Base-by-base conservation (phyloP, 148 eudicot genomes). In the Chenopodium formosanum region DNA sequence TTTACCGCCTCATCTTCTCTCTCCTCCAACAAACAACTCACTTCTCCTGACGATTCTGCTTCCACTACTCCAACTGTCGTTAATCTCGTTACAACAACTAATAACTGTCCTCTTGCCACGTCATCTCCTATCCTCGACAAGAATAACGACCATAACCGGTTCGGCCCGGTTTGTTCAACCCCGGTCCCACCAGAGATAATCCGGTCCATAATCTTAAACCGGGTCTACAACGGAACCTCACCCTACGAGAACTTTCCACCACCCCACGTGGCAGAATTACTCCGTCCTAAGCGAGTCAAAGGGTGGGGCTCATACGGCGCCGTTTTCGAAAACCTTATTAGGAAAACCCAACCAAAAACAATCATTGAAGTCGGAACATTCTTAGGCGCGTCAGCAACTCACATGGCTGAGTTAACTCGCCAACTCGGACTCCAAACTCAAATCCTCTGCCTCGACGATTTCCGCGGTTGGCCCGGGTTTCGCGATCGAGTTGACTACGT, bases 291-390 rank as follows among this genome's bases (percentile, higher is more conserved):
- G 7, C 56, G 89, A 67, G 83, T 89, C 65, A 89, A 87, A 77
- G 94, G 97, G 3, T 91, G 94, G 97, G 97, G 94, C 20, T 93
- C 97, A 22, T 76, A 85, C 77, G 92, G 92, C 13, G 79, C 91
- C 60, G 94, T 93, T 10, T 93, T 93, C 75, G 86, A 88, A 69
- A 89, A 85, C 83, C 85, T 93, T 0, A 90, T 93, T 11, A 80
- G 37, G 5, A 83, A 85, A 76, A 87, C 85, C 75, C 78, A 74
- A 0, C 97, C 97, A 47, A 77, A 75, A 23, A 87, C 74, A 25
- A 93, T 93, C 27, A 83, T 93, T 37, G 97, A 93, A 50, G 85
- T 93, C 3, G 97, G 97, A 40, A 88, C 94, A 20, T 91, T 93
- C 77, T 68, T 93, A 20, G 97, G 97, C 22, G 97, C 94, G n/a